phyloP scores from a whole-genome alignment of 805 yeast genomes.

The Yarrowia osloensis region DNA sequence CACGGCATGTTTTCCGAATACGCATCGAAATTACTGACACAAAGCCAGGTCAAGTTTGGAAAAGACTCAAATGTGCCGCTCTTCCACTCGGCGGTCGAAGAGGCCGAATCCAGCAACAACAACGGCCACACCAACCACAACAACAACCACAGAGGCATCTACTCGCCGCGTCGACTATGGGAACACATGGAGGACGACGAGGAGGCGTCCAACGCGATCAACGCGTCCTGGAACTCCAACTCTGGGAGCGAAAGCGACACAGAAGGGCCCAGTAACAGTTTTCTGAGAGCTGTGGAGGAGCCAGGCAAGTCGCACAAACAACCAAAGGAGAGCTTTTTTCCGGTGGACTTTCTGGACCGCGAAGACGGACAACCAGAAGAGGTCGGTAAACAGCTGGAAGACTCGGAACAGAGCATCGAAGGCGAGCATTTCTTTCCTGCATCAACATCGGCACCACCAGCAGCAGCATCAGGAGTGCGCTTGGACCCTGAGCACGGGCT shows the following conservation, averaged over 20 bases:
- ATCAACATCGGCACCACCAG: background rate
- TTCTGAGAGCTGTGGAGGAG: constrained; percentile 22
- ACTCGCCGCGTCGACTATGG: constrained; percentile 20
- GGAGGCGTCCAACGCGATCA: constrained; percentile 27
- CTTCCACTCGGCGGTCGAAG: constrained; percentile 38
- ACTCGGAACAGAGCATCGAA: constrained; percentile 9
- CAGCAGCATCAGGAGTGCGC: background rate
- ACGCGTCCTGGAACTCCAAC: constrained; percentile 26
- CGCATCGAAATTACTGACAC: constrained; percentile 44
- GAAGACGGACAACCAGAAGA: constrained; percentile 6
- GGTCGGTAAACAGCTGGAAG: background rate
- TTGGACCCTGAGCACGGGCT: background rate
- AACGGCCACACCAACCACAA: background rate
- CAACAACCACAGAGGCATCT: constrained; percentile 27
- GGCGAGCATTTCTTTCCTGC: constrained; percentile 23
- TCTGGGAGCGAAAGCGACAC: constrained; percentile 14
- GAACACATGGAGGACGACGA: constrained; percentile 26
- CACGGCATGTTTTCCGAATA: constrained; percentile 39
- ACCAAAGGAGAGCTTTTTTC: constrained; percentile 25
- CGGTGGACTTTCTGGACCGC: constrained; percentile 22
- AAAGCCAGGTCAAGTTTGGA: constrained; percentile 40
- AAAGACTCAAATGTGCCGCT: constrained; percentile 38
- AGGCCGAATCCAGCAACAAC: constrained; percentile 31
- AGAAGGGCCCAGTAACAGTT: constrained; percentile 26
- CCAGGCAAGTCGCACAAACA: background rate